Evolutionary conservation across 2,329 filamentous ascomycete genomes (phyloP).

Genomic region (Laburnicola sp.): DNA sequence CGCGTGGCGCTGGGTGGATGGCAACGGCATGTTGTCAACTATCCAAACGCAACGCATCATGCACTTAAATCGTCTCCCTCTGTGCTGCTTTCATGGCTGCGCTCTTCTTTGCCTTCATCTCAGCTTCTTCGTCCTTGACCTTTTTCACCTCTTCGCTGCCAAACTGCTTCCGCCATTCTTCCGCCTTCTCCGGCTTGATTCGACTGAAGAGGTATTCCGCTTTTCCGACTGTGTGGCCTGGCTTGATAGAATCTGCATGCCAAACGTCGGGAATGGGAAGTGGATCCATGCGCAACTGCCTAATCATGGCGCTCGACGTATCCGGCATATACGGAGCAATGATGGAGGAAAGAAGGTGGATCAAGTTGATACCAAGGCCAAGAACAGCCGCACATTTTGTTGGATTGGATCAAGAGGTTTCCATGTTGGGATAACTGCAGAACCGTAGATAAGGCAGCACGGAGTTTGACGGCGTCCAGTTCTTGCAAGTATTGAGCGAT

Average conservation of each 20-base stretch:
- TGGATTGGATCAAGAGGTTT: conserved; percentile 50
- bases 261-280: conserved; percentile 57
- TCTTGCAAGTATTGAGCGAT: conserved; percentile 65
- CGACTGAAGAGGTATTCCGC: conserved; percentile 73
- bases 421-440: conserved; percentile 57
- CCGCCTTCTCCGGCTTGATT: conserved; percentile 74
- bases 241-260: conserved; percentile 39
- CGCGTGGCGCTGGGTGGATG: too few relatives aligned
- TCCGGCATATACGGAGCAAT: conserved; percentile 76
- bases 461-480: conserved; percentile 56
- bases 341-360: conserved; percentile 74
- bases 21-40: too few relatives aligned
- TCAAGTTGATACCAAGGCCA: conserved; percentile 74
- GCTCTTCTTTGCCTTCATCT: conserved; percentile 2
- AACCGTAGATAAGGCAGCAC: conserved; percentile 3
- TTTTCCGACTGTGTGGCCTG: conserved; percentile 76
- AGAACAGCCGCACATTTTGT: conserved; percentile 62
- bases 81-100: conserved; percentile 4
- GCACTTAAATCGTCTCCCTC: background rate
- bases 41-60: background rate
- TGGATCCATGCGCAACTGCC: conserved; percentile 65
- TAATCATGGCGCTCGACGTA: conserved; percentile 57
- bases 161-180: conserved; percentile 74
- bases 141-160: conserved; percentile 64
- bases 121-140: conserved; percentile 46